Base-by-base conservation (phyloP, 2,329 filamentous ascomycete species). In the Apiospora pterosperma region DNA sequence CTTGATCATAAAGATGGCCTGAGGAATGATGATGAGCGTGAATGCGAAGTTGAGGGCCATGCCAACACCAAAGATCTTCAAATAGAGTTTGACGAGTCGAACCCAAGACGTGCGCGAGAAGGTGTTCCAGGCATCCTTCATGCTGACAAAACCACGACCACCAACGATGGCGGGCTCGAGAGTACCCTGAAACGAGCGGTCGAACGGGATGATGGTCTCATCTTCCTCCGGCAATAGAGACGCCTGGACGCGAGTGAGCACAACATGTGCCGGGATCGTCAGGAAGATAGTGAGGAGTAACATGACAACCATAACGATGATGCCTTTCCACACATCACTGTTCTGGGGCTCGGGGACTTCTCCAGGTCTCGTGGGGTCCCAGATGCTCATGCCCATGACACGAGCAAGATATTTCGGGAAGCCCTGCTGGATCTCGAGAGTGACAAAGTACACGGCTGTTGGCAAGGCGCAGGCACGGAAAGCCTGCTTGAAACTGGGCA, bases 191-290 rank as follows among this genome's bases (percentile, higher is more conserved):
- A 96, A 96, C 36, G 90, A 90, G 69, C 93, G 91, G 82, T 98
- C 95, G 72, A 98, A 97, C 36, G 92, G 90, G 39, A 98, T 89
- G 68, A 97, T 91, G 31, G 92, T 88, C 79, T 96, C 90, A 69
- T 93, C 86, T 21, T 92, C 89, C 65, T 92, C 90, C 0, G 93
- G 87, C 3, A 98, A 87, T 70, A 97, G 88, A 60, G 92, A 95
- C 7, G 94, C 93, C 76, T 97, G 93, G 39, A 97, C 89, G 67
- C 95, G 92, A 69, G 91, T 84, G 65, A 97, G 87, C 25, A 92
- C 86, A 36, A 95, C 91, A 65, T 87, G 85, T 42, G 92, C 87
- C 21, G 95, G 94, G 64, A 97, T 84, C 67, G 92, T 82, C 66
- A 94, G 77, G 63, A 93, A 78, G 52, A 90, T 77, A 64, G 85